Conservation (phyloP, 176 grass and related monocot genomes). For the Urochloa ruziziensis region DNA sequence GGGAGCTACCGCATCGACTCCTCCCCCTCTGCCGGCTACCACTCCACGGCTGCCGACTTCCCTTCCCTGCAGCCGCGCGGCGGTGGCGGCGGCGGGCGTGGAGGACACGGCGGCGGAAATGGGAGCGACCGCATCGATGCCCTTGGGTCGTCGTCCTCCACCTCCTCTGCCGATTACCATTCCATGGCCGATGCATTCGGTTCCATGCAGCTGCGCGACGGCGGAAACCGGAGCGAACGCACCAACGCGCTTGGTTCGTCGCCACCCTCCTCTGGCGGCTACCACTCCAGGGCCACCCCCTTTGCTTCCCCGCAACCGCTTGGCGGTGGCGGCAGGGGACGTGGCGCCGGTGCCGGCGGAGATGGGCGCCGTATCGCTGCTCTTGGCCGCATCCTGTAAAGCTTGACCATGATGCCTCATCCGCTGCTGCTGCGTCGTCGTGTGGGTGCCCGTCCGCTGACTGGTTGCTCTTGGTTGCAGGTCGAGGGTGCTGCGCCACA, state of each 20-base stretch:
- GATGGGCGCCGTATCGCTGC: conserved; percentile 48
- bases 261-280: conserved; percentile 26
- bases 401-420: background rate
- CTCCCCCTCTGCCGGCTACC: conserved; percentile 28
- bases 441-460: background rate
- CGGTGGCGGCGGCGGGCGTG: background rate
- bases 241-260: conserved; percentile 51
- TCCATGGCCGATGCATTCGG: too few species aligned
- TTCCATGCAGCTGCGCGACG: too few species aligned
- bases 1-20: conserved; percentile 55
- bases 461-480: conserved; percentile 26
- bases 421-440: background rate
- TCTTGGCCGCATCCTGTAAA: conserved; percentile 75
- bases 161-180: too few species aligned
- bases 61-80: conserved; percentile 22
- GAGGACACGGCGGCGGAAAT: background rate
- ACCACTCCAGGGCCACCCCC: conserved; percentile 40
- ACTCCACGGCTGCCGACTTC: conserved; percentile 22
- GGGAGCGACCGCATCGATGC: too few species aligned
- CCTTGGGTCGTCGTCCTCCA: too few species aligned
- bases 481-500: conserved; percentile 75
- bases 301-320: conserved; percentile 27
- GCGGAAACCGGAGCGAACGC: conserved; percentile 28
- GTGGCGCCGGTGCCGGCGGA: background rate
- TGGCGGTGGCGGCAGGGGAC: conserved; percentile 34